Percentiles rank a stretch among this genome's conserved stretches.
Evolutionary conservation across 2,329 filamentous ascomycete genomes (phyloP).

Genomic region (Sordariomycetes sp.): DNA sequence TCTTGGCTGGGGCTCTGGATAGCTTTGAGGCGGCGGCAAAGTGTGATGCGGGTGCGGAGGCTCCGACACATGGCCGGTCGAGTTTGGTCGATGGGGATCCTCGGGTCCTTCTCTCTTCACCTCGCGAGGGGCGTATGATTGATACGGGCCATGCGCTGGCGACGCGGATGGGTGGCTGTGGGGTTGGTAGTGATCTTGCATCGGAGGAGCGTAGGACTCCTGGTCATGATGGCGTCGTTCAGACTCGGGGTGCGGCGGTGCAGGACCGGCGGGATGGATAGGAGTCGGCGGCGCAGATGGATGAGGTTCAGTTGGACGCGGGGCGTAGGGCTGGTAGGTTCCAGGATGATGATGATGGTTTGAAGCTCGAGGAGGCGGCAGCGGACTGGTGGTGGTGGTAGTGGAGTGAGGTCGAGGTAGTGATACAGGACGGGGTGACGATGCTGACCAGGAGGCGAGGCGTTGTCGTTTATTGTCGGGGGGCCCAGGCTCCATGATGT

Average conservation of each 20-base stretch:
- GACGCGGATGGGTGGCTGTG: conserved; percentile 21
- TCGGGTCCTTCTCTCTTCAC: conserved; percentile 47
- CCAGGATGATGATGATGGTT: conserved; percentile 14
- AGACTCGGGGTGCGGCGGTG: conserved; percentile 26
- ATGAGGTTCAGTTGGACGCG: conserved; percentile 21
- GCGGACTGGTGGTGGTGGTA: conserved; percentile 8
- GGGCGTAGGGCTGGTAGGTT: conserved; percentile 3
- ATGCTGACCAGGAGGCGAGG: conserved; percentile 39
- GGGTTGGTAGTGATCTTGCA: conserved; percentile 41
- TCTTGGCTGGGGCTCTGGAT: conserved; percentile 37
- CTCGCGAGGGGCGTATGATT: conserved; percentile 37
- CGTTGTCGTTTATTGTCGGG: conserved; percentile 52
- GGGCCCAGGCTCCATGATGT: conserved; percentile 49
- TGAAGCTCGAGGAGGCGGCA: conserved; percentile 10
- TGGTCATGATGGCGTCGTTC: conserved; percentile 50
- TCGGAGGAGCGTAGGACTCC: conserved; percentile 42
- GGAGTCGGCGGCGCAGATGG: conserved; percentile 17
- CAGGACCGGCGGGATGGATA: conserved; percentile 14
- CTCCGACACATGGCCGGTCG: conserved; percentile 34
- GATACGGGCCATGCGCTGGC: conserved; percentile 33
- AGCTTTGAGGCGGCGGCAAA: conserved; percentile 19
- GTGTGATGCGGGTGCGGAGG: conserved; percentile 19
- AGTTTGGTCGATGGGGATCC: conserved; percentile 42
- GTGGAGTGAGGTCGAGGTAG: conserved; percentile 31
- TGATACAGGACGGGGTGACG: conserved; percentile 35